Evolutionary conservation across 2,329 filamentous ascomycete species (phyloP).

Genomic region (Fusarium sp.): DNA sequence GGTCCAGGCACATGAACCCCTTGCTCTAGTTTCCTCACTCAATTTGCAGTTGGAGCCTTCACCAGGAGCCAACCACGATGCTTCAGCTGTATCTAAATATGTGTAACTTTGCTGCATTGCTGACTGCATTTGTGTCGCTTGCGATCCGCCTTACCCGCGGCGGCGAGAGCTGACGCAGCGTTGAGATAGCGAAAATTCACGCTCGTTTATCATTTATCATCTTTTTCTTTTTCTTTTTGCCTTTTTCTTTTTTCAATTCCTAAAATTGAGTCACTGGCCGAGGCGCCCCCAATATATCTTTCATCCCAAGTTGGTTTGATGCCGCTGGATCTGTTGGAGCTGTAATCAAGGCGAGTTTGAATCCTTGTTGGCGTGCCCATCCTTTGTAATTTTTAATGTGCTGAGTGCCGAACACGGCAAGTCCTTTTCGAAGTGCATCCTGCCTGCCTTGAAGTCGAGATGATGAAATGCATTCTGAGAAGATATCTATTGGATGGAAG

Average conservation of each 20-base stretch:
- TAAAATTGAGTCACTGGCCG: neutral
- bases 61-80: neutral
- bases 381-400: neutral
- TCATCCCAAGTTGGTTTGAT: neutral
- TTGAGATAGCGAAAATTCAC: neutral
- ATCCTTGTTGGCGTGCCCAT: neutral
- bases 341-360: neutral
- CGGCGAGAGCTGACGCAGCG: neutral
- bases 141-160: neutral
- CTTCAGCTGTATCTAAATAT: neutral
- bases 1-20: neutral
- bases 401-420: neutral
- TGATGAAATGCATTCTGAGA: neutral
- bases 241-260: neutral
- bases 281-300: neutral
- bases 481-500: neutral
- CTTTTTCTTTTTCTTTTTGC: neutral
- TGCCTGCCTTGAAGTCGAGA: neutral
- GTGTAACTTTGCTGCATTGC: neutral
- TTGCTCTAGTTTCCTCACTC: neutral
- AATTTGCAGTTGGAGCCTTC: neutral
- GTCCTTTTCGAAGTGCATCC: neutral
- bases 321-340: neutral
- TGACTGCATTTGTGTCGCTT: neutral
- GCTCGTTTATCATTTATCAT: neutral